These are phyloP conservation scores for Auricularia heimuer DNA, from an alignment of 768 basidiomycete species.

Conservation along the genomic window DNA sequence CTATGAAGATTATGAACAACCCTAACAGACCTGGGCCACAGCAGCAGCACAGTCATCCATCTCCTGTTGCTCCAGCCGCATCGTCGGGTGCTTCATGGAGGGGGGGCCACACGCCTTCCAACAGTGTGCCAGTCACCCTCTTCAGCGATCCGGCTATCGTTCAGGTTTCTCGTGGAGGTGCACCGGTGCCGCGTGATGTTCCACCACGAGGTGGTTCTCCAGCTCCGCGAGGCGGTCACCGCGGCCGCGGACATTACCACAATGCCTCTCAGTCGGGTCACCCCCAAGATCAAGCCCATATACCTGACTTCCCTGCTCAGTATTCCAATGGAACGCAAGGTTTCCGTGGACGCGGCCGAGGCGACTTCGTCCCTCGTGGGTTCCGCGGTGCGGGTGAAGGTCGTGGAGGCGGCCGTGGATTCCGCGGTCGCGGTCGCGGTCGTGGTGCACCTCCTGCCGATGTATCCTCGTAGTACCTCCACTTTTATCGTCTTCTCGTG, in stretches of 20 bases:
- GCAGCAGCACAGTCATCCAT: background rate
- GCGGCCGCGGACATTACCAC: constrained; percentile 22
- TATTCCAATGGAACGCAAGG: too few relatives aligned
- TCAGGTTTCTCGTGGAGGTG: background rate
- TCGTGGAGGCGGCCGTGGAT: constrained; percentile 23
- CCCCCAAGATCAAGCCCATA: too few relatives aligned
- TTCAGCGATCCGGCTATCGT: background rate
- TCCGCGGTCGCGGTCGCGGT: constrained; percentile 33
- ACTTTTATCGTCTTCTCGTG: background rate
- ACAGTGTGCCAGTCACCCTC: background rate
- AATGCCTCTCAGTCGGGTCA: constrained; percentile 3
- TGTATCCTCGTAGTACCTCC: background rate
- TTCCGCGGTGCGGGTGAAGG: constrained; percentile 10
- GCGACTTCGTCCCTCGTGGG: constrained; percentile 5
- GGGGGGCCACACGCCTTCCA: background rate
- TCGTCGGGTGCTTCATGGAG: background rate
- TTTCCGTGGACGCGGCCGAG: background rate
- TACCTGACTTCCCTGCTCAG: too few relatives aligned
- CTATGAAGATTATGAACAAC: constrained; percentile 68
- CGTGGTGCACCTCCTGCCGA: background rate
- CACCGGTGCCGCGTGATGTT: constrained; percentile 17
- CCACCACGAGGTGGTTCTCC: constrained; percentile 9
- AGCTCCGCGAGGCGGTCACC: constrained; percentile 7
- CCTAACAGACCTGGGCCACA: constrained; percentile 34
- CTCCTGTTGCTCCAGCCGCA: background rate